Evolutionary conservation across 345 rosid genomes (phyloP).

Genomic region (Citrus cavaleriei): DNA sequence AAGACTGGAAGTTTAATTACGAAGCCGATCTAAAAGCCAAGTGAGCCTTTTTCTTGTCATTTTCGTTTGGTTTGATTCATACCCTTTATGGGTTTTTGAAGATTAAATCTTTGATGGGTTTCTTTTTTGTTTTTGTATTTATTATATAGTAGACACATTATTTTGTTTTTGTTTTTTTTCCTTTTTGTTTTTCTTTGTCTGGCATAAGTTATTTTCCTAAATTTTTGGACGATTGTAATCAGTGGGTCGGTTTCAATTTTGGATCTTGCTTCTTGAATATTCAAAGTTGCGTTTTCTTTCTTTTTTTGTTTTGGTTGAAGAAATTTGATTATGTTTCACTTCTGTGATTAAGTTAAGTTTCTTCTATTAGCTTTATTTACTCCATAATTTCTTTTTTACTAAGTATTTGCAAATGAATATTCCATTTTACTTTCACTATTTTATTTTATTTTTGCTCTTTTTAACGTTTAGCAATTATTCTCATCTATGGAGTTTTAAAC

Average conservation of each 20-base stretch:
- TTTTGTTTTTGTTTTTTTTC: background rate
- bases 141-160: background rate
- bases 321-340: background rate
- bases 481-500: too few species aligned
- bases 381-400: background rate
- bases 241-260: background rate
- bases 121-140: background rate
- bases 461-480: too few species aligned
- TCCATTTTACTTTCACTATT: too few species aligned
- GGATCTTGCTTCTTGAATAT: background rate
- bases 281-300: background rate
- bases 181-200: background rate
- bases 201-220: background rate
- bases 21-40: too few species aligned
- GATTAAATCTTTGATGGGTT: background rate
- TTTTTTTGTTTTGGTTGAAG: background rate
- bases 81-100: background rate
- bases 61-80: background rate
- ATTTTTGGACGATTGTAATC: background rate
- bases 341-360: too few species aligned
- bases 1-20: too few species aligned
- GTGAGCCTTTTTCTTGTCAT: too few species aligned
- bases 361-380: too few species aligned
- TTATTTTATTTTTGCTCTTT: too few species aligned
- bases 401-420: too few species aligned